These are phyloP conservation scores for Cyclotella sp. DNA, from an alignment of 108 stramenopile species.

Conservation along the genomic window DNA sequence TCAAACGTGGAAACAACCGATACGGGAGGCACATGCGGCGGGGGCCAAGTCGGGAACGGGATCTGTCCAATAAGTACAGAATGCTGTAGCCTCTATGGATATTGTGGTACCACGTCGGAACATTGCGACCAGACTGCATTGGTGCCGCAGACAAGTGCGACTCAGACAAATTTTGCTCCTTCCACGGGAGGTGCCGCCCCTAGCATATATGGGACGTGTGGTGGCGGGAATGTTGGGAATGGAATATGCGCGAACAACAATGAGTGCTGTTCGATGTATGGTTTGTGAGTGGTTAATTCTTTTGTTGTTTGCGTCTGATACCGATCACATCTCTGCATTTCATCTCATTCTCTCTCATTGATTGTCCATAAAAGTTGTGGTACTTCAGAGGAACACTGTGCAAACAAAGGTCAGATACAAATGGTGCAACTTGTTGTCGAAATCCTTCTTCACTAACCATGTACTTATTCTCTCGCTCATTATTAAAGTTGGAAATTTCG, in stretches of 20 bases:
- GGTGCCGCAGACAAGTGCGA: background rate
- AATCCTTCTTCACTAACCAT: background rate
- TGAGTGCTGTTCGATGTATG: constrained; percentile 39
- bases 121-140: constrained; percentile 17
- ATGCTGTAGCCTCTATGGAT: constrained; percentile 39
- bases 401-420: background rate
- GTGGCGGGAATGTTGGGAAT: constrained; percentile 29
- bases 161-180: background rate
- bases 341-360: background rate
- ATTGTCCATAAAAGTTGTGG: constrained; percentile 18
- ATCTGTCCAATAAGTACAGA: constrained; percentile 23
- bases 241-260: constrained; percentile 28
- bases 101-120: constrained; percentile 29
- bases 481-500: constrained; percentile 5
- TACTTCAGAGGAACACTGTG: constrained; percentile 9
- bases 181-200: constrained; percentile 18
- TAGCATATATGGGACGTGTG: constrained; percentile 26
- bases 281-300: constrained; percentile 11
- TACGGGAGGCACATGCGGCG: constrained; percentile 28
- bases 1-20: background rate
- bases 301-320: background rate
- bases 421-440: background rate
- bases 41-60: constrained; percentile 26
- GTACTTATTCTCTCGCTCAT: background rate
- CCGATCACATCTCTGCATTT: background rate